A percentile compares a stretch with the other conserved stretches of the same genome.
Conservation (phyloP, 257 asterid genomes). For the Leonotis leonurus region DNA sequence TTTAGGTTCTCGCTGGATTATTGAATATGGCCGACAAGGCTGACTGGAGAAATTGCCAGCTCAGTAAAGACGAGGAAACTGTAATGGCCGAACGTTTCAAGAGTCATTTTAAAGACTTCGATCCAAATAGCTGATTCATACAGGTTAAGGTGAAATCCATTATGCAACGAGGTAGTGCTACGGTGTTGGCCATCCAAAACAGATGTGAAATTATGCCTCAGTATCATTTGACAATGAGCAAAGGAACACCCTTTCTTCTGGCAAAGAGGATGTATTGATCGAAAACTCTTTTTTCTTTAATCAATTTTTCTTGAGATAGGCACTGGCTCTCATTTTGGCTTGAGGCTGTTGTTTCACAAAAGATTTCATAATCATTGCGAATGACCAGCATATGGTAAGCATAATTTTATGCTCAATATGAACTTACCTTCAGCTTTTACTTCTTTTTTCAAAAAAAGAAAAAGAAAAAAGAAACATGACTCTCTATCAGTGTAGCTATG, state of each 20-base stretch:
- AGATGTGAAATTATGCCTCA: neutral
- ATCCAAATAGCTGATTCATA: constrained; percentile 52
- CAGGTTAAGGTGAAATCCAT: constrained; percentile 27
- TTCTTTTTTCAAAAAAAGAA: too few relatives aligned
- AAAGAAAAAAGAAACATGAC: too few relatives aligned
- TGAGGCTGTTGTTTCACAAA: too few relatives aligned
- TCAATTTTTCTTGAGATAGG: too few relatives aligned
- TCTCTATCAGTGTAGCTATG: too few relatives aligned
- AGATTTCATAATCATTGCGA: too few relatives aligned
- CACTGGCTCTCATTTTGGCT: too few relatives aligned
- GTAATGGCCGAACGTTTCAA: constrained; percentile 56
- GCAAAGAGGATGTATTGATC: neutral
- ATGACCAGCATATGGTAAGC: too few relatives aligned
- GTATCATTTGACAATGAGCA: neutral
- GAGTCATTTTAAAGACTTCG: constrained; percentile 52
- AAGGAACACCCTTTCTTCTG: neutral
- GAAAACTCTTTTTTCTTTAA: too few relatives aligned
- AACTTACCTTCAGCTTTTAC: too few relatives aligned
- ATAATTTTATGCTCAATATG: too few relatives aligned
- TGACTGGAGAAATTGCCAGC: constrained; percentile 88
- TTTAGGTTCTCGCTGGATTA: constrained; percentile 91
- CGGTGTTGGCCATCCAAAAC: neutral
- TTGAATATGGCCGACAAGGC: constrained; percentile 81
- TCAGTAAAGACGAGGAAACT: constrained; percentile 73
- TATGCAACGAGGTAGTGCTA: neutral